Percentiles rank a stretch among this genome's conserved stretches.
Conservation (phyloP, 2,329 filamentous ascomycete genomes). For the Cordyceps tenuipes region DNA sequence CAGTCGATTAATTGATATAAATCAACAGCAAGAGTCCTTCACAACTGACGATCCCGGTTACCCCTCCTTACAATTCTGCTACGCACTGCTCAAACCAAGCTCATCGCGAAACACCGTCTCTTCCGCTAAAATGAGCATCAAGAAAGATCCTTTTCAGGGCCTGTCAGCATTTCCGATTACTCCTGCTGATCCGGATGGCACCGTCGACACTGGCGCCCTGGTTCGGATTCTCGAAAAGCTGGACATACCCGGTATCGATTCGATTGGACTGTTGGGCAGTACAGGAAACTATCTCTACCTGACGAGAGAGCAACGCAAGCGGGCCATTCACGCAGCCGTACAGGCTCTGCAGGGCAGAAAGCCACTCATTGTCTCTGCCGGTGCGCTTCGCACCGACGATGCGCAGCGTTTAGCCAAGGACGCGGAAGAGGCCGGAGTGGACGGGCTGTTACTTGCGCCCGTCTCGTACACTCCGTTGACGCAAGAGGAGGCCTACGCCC, state of each 20-base stretch:
- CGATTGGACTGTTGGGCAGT: not conserved
- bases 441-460: not conserved
- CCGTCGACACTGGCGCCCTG: not conserved
- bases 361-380: not conserved
- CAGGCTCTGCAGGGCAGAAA: not conserved
- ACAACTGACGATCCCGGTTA: not conserved
- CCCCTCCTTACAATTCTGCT: not conserved
- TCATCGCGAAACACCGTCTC: not conserved
- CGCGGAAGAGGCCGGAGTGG: not conserved
- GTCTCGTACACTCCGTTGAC: not conserved
- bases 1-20: not conserved
- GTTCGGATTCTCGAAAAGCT: not conserved
- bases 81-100: not conserved
- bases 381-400: not conserved
- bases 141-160: not conserved
- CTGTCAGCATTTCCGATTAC: not conserved
- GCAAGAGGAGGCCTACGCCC: not conserved
- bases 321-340: not conserved
- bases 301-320: not conserved
- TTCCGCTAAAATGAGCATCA: slow-evolving; percentile 2
- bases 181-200: not conserved
- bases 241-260: not conserved
- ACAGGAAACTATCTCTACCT: not conserved
- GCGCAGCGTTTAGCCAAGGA: not conserved
- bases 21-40: not conserved